Evolutionary conservation across 2,329 filamentous ascomycete genomes (phyloP).

Genomic region (Sphaerostilbella broomeana): DNA sequence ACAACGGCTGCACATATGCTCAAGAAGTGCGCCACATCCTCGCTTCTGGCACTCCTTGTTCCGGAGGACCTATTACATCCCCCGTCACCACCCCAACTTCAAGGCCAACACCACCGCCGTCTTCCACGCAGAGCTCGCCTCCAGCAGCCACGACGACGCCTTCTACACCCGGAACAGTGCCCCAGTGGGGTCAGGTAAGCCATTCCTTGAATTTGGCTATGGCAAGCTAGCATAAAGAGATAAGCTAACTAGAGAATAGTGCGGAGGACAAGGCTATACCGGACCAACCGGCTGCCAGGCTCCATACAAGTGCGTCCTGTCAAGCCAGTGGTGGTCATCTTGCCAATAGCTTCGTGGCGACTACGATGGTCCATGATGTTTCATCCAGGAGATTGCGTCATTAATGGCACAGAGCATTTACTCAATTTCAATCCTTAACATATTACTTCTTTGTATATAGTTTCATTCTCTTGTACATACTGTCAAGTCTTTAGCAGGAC

Average conservation of each 20-base stretch:
- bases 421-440: too few relatives aligned
- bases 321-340: conserved; percentile 18
- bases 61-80: conserved; percentile 1
- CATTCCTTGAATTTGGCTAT: background rate
- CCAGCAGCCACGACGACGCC: conserved; percentile 2
- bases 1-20: conserved; percentile 33
- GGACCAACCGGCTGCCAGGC: conserved; percentile 19
- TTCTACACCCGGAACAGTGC: conserved; percentile 3
- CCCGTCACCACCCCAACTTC: background rate
- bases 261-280: conserved; percentile 18
- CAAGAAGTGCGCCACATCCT: conserved; percentile 11
- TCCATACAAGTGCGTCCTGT: conserved; percentile 18
- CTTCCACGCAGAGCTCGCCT: background rate
- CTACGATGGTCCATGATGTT: too few relatives aligned
- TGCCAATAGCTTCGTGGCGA: too few relatives aligned
- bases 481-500: too few relatives aligned
- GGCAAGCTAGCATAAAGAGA: background rate
- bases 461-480: too few relatives aligned
- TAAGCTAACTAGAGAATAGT: conserved; percentile 13
- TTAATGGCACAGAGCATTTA: too few relatives aligned
- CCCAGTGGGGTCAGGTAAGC: conserved; percentile 12
- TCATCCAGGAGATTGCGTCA: too few relatives aligned
- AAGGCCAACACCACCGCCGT: background rate
- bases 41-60: conserved; percentile 7
- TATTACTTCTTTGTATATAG: too few relatives aligned